phyloP scores from a whole-genome alignment of 1,284 basidiomycete species.

The Leccinum subspadiceum region DNA sequence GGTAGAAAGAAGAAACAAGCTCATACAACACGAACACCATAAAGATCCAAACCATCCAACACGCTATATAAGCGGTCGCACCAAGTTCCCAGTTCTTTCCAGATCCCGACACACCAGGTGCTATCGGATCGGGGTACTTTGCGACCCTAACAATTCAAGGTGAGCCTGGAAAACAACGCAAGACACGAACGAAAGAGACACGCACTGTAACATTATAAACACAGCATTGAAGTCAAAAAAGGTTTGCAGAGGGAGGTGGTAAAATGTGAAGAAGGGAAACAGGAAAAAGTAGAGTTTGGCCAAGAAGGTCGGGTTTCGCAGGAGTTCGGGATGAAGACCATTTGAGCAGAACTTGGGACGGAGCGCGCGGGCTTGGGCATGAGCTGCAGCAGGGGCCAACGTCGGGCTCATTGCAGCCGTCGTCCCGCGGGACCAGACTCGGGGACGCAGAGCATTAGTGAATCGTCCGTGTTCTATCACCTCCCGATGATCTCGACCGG shows the following conservation, averaged over 20 bases:
- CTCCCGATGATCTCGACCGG: conserved; percentile 40
- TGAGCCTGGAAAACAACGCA: conserved; percentile 13
- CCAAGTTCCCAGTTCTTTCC: conserved; percentile 75
- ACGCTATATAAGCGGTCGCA: conserved; percentile 75
- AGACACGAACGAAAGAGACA: conserved; percentile 22
- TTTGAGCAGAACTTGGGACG: conserved; percentile 64
- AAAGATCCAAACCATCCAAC: conserved; percentile 73
- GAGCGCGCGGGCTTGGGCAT: conserved; percentile 36
- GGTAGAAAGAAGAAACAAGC: conserved; percentile 72
- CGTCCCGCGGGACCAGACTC: conserved; percentile 63
- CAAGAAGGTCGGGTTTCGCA: conserved; percentile 56
- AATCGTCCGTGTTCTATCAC: conserved; percentile 53
- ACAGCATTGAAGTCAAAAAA: conserved; percentile 82
- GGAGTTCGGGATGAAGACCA: conserved; percentile 61
- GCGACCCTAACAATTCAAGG: conserved; percentile 49
- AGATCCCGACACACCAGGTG: conserved; percentile 64
- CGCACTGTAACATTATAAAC: conserved; percentile 75
- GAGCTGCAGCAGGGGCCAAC: conserved; percentile 40
- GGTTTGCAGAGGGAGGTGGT: conserved; percentile 69
- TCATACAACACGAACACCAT: conserved; percentile 82
- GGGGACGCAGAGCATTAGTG: conserved; percentile 32
- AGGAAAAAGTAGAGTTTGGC: conserved; percentile 63
- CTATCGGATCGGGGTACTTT: conserved; percentile 64
- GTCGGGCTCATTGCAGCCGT: conserved; percentile 48
- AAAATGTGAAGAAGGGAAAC: conserved; percentile 66